phyloP scores from a whole-genome alignment of 768 basidiomycete species.

The Suillus fuscotomentosus region DNA sequence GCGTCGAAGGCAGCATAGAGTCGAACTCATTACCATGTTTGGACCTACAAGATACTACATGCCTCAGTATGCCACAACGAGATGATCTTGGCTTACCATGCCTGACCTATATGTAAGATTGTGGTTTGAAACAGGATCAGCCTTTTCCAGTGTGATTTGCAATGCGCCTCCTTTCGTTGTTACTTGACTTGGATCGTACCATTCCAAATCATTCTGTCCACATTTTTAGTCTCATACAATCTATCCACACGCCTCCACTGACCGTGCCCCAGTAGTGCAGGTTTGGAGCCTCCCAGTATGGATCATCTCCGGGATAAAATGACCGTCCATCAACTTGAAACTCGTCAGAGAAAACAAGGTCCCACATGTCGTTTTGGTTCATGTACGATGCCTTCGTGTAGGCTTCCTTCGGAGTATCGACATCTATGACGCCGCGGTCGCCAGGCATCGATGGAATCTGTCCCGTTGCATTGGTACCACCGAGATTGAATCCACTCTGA shows the following conservation, averaged over 20 bases:
- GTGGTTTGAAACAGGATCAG: constrained; percentile 39
- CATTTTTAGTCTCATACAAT: neutral
- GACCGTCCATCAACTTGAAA: constrained; percentile 72
- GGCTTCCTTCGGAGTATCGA: constrained; percentile 48
- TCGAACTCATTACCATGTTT: constrained; percentile 22
- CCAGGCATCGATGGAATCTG: constrained; percentile 50
- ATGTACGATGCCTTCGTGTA: constrained; percentile 41
- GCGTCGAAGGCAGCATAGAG: neutral
- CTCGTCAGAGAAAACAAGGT: constrained; percentile 79
- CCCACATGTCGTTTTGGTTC: constrained; percentile 30
- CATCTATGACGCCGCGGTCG: constrained; percentile 50
- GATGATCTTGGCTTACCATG: constrained; percentile 28
- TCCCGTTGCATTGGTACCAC: constrained; percentile 72
- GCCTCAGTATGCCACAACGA: constrained; percentile 28
- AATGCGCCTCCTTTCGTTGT: constrained; percentile 53
- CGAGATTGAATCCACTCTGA: constrained; percentile 66
- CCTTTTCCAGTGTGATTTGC: constrained; percentile 47
- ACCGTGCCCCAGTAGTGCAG: constrained; percentile 70
- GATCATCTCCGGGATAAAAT: constrained; percentile 70
- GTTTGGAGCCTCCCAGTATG: constrained; percentile 54
- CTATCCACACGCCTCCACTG: constrained; percentile 14
- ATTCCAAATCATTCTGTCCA: constrained; percentile 44
- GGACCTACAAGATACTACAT: constrained; percentile 19
- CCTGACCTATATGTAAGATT: constrained; percentile 45
- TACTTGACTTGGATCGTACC: constrained; percentile 56